Base-by-base conservation (phyloP, 2,329 filamentous ascomycete genomes). In the Sclerotinia nivalis region DNA sequence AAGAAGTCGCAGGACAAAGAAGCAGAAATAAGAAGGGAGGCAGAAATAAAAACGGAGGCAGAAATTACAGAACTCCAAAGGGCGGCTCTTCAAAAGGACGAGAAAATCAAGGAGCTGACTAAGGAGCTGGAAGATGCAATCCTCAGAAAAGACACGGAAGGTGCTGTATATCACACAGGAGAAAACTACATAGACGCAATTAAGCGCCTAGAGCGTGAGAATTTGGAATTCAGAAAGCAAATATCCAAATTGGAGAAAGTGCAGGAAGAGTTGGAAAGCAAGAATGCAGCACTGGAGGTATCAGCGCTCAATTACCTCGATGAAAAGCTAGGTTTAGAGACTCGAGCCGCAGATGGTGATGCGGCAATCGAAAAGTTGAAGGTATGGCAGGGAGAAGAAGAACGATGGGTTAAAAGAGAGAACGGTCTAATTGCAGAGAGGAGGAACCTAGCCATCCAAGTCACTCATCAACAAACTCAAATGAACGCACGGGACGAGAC, bases 241-340 rank as follows among this genome's bases (percentile, higher is more conserved):
- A 9, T 25, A 10, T 7, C 2, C 10, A 28, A 59, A 59, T 10
- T 43, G n/a, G 13, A 25, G 13, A 37, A 40, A 7, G 6, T 1
- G 31, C 7, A 13, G 0, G 1, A 5, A 3, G 7, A 4, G 0
- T 25, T 62, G 31, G 7, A 25, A 1, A 2, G n/a, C 2, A 37
- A 9, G 12, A 13, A 15, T 18, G 20, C 6, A 13, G 6, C 0
- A 4, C n/a, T 58, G 55, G 55, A 58, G 22, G n/a, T 10, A 31
- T 37, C 31, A 40, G 22, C 37, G 4, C 2, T 9, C 22, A 15
- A 15, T 25, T 1, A 37, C 12, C 7, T 62, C 8, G 12, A 25
- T 12, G 60, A n/a, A 1, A 31, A 8, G 22, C 5, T 25, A n/a
- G 10, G 1, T 1, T 1, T 18, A 9, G 22, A 43, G n/a, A 25